phyloP scores from a whole-genome alignment of 805 yeast genomes.

The Cyberlindnera misumaiensis region DNA sequence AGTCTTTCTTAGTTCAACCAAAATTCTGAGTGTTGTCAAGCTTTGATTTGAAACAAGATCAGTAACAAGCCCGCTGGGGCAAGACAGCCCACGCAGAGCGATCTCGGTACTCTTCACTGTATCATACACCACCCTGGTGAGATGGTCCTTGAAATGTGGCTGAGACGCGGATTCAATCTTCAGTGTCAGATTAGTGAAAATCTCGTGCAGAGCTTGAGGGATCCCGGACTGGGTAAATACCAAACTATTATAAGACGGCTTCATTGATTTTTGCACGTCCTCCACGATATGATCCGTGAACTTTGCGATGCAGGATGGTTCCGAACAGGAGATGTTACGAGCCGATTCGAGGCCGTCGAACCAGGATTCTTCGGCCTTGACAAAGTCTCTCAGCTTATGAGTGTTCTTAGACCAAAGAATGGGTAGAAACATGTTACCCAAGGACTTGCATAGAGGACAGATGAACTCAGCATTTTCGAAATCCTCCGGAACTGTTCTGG shows the following conservation, averaged over 20 bases:
- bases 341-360: constrained; percentile 12
- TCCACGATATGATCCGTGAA: constrained; percentile 12
- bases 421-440: constrained; percentile 81
- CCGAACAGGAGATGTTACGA: constrained; percentile 4
- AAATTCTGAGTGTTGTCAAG: constrained; percentile 49
- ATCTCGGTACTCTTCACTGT: constrained; percentile 64
- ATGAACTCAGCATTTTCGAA: constrained; percentile 63
- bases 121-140: constrained; percentile 36
- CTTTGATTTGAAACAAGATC: constrained; percentile 58
- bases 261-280: constrained; percentile 3
- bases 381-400: constrained; percentile 14
- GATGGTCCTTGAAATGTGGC: constrained; percentile 19
- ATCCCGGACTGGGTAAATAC: constrained; percentile 4
- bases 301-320: background rate
- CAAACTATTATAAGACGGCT: constrained; percentile 4
- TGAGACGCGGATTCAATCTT: constrained; percentile 30
- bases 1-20: constrained; percentile 29
- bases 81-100: constrained; percentile 43
- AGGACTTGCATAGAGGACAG: constrained; percentile 87
- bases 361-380: constrained; percentile 12
- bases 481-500: constrained; percentile 77
- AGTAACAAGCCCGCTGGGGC: constrained; percentile 38
- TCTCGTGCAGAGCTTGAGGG: constrained; percentile 5
- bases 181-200: constrained; percentile 4
- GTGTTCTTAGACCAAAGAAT: constrained; percentile 51